A percentile compares a stretch with the other conserved stretches of the same genome.
Evolutionary conservation across 139 green algal species (phyloP).

Genomic region (Penium margaritaceum): DNA sequence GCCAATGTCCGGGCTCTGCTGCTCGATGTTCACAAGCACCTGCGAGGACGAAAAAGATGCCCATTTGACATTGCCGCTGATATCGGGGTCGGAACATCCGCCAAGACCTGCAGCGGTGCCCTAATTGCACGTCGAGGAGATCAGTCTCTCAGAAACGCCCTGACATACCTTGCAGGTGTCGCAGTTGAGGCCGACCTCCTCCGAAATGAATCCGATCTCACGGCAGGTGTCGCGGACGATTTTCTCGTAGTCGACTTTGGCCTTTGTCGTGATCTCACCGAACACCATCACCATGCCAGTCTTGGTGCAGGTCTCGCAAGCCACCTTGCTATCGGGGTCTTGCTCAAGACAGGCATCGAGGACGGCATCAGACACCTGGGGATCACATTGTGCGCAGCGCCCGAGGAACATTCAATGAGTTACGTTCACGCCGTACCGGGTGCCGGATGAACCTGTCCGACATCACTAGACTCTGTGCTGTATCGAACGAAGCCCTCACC

Average conservation of each 20-base stretch:
- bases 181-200: slow-evolving; percentile 83
- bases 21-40: slow-evolving; percentile 93
- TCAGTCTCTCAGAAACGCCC: too few species aligned
- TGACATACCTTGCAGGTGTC: slow-evolving; percentile 89
- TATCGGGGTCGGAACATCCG: background rate
- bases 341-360: slow-evolving; percentile 89
- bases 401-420: slow-evolving; percentile 10
- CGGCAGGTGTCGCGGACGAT: slow-evolving; percentile 67
- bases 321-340: slow-evolving; percentile 52
- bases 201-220: slow-evolving; percentile 89
- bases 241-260: slow-evolving; percentile 98
- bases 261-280: slow-evolving; percentile 97
- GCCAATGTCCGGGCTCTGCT: slow-evolving; percentile 98
- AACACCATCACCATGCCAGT: slow-evolving; percentile 99
- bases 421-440: background rate
- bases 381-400: background rate
- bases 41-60: too few species aligned
- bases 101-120: background rate
- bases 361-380: slow-evolving; percentile 92
- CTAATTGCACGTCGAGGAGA: background rate
- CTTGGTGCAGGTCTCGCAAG: slow-evolving; percentile 97
- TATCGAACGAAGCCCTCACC: slow-evolving; percentile 22
- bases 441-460: background rate
- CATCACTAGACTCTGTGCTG: background rate
- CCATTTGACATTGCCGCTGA: too few species aligned